Conservation (phyloP, 495 filamentous ascomycete species). For the Choiromyces venosus region DNA sequence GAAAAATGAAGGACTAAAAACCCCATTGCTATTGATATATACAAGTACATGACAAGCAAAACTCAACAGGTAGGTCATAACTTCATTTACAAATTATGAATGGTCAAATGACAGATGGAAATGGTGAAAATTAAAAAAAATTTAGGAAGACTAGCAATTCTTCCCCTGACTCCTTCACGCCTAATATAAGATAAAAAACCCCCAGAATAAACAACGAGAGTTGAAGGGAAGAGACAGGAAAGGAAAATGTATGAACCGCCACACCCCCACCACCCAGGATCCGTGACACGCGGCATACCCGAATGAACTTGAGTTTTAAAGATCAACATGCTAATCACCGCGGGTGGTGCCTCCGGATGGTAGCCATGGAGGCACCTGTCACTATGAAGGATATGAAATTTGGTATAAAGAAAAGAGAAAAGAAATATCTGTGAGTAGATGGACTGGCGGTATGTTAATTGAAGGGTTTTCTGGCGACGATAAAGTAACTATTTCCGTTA, state of each 20-base stretch:
- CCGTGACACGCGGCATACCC: not conserved
- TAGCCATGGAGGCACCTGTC: not conserved
- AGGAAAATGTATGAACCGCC: not conserved
- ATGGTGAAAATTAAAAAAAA: not conserved
- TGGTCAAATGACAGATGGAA: not conserved
- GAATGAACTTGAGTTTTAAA: not conserved
- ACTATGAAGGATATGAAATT: not conserved
- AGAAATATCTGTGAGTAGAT: not conserved
- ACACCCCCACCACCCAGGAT: not conserved
- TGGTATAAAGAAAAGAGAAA: not conserved
- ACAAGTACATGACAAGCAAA: not conserved
- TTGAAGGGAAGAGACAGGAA: not conserved
- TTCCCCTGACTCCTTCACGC: not conserved
- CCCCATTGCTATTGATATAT: not conserved
- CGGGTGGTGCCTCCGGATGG: not conserved
- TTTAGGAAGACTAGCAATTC: not conserved
- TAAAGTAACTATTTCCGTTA: conserved; percentile 21
- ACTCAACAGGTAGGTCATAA: not conserved
- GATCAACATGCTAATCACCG: not conserved
- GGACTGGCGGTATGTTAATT: not conserved
- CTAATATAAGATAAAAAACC: not conserved
- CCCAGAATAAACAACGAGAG: not conserved
- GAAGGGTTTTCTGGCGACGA: conserved; percentile 23
- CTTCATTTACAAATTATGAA: not conserved
- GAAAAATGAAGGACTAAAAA: not conserved